Evolutionary conservation across 176 grass and related monocot species (phyloP), one percentile per base, ranked within the genome.

Genomic region (Zea luxurians): DNA sequence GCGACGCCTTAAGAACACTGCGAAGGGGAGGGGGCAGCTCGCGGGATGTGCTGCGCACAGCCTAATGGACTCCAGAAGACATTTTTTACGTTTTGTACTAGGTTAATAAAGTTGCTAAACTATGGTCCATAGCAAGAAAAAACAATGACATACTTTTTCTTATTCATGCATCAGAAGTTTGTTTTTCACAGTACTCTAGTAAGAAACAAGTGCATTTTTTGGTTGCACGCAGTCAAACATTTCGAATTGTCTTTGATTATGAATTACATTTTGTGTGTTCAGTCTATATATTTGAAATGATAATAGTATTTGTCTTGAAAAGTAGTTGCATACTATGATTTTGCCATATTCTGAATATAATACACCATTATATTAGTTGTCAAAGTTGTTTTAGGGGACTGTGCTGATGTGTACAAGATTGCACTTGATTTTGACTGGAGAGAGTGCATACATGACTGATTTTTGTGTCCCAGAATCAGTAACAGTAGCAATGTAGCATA

Each of bases 61-160:
- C 27, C 27, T 27, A 27, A 27, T 18, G 27, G 15, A 3, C 17
- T 20, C 16, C 27, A 48, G 13, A 37, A 48, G 7, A 27, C 4
- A 35, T 38, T 46, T 70, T 36, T 68, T 81, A 53, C 44, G 11
- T 61, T 62, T 11, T 4, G 2, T 75, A 62, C 15, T 37, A 75
- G 43, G 62, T 78, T 71, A 43, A 64, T 44, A 11, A 9, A 36
- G n/a, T 82, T 10, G 13, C 37, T 67, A 34, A 84, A 17, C 55
- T 84, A 75, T 34, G 13, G 70, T 80, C 12, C 6, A 7, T 27
- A 27, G 27, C 27, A 27, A 27, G 27, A 27, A 27, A 7, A 10
- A n/a, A 64, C 9, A 8, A 17, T 46, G 15, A 54, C 69, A 11
- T 65, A 5, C 38, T 18, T 71, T 35, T 61, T 4, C 65, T 71